These are phyloP conservation scores for Flaveria linearis DNA, from an alignment of 129 eudicot species.

Conservation along the genomic window DNA sequence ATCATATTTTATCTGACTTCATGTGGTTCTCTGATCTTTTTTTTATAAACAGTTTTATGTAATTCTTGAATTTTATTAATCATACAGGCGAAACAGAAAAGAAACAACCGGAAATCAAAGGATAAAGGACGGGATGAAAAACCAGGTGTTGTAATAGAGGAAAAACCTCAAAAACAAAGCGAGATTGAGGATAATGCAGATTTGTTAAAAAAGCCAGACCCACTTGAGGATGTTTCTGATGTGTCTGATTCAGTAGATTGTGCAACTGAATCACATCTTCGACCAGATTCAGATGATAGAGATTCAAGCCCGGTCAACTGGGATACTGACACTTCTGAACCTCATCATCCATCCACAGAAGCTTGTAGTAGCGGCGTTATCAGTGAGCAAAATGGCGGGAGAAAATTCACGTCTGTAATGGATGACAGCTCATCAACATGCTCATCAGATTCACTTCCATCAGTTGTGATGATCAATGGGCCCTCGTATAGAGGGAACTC, in stretches of 20 bases:
- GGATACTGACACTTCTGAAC: constrained; percentile 82
- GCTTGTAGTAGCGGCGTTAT: constrained; percentile 48
- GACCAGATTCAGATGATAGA: constrained; percentile 51
- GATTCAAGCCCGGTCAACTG: constrained; percentile 75
- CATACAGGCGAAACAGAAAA: constrained; percentile 77
- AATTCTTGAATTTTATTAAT: background rate
- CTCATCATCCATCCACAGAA: constrained; percentile 62
- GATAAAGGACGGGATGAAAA: constrained; percentile 83
- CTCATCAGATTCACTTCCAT: constrained; percentile 86
- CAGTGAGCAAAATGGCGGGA: constrained; percentile 53
- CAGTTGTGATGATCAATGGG: constrained; percentile 37
- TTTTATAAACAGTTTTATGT: background rate
- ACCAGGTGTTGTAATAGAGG: constrained; percentile 33
- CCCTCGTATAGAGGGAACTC: constrained; percentile 15
- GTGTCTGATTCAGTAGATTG: constrained; percentile 75
- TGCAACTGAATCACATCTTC: constrained; percentile 43
- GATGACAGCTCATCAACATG: constrained; percentile 95
- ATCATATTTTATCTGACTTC: constrained; percentile 1
- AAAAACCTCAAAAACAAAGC: constrained; percentile 43
- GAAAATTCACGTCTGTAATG: constrained; percentile 50
- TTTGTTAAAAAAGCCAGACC: constrained; percentile 46
- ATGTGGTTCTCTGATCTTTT: background rate
- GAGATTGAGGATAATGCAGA: constrained; percentile 42
- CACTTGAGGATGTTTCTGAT: constrained; percentile 72
- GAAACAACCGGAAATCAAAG: constrained; percentile 74